phyloP scores from a whole-genome alignment of 768 basidiomycete genomes.

The Auriculariales sp. region DNA sequence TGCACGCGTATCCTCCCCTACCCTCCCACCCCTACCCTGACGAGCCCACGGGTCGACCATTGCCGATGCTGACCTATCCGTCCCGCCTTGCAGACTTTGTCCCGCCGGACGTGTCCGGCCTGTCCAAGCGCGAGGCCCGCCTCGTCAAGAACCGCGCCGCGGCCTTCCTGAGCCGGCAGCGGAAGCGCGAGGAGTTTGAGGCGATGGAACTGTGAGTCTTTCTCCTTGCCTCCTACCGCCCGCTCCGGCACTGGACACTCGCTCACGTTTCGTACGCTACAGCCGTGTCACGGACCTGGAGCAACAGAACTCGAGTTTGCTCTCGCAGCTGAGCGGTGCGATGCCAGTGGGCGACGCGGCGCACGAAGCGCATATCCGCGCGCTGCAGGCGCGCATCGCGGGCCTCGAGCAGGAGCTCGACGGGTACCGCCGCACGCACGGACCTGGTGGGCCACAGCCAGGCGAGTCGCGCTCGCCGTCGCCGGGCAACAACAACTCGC shows the following conservation, averaged over 20 bases:
- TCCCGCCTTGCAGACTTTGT: too few species aligned
- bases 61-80: too few species aligned
- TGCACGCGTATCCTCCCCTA: too few species aligned
- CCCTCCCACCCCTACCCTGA: too few species aligned
- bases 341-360: conserved; percentile 1
- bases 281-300: conserved; percentile 77
- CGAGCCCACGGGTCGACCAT: too few species aligned
- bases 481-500: too few species aligned
- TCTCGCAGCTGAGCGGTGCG: conserved; percentile 15
- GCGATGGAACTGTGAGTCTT: conserved; percentile 72
- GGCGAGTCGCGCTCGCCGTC: background rate
- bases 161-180: conserved; percentile 79
- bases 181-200: conserved; percentile 88
- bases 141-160: conserved; percentile 87
- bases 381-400: background rate
- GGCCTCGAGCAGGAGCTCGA: conserved; percentile 4
- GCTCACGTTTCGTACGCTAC: conserved; percentile 9
- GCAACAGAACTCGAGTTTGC: conserved; percentile 66
- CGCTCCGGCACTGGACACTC: conserved; percentile 5
- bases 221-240: background rate
- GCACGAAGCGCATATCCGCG: conserved; percentile 1
- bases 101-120: conserved; percentile 76
- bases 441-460: too few species aligned
- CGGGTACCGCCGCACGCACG: background rate
- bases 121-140: conserved; percentile 81